Evolutionary conservation across 768 basidiomycete genomes (phyloP), one percentile per base, ranked within the genome.

Genomic region (Termitomyces sp.): DNA sequence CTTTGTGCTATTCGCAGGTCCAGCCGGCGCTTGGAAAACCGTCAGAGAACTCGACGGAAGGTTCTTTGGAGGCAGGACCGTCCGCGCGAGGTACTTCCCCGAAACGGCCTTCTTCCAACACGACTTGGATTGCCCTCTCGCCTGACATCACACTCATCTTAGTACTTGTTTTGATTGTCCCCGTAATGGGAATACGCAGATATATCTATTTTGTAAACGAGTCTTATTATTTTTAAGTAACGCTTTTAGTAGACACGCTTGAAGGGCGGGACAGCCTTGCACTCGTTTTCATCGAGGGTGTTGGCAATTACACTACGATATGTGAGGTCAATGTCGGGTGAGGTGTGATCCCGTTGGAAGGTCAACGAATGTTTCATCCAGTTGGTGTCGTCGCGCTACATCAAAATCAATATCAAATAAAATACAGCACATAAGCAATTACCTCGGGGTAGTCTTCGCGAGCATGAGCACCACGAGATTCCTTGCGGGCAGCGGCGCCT

Each of bases 371-470:
- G 93, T 77, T 90, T 94, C 93, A 94, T 94, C 94, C 94, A 95
- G 39, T 81, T 80, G 44, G 85, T 81, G 68, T 99, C 96, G 69
- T 98, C 94, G 74, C 97, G 94, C 86, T 92, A 22, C 4, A 26
- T 4, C 22, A 12, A 6, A 34, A 26, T 48, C 26, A 56, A 39
- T 29, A 16, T 31, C 31, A 29, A 31, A 8, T 8, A 12, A 4
- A 15, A 18, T 16, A 26, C 33, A 34, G 39, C 33, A 48, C 10
- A 45, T 28, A n/a, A n/a, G 4, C 8, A 74, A 81, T 51, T 58
- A 92, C 91, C 26, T 99, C 95, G n/a, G 94, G 87, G 80, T 74
- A 98, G 72, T 99, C 97, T 74, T 98, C 97, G 65, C 97, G 93
- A 50, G 97, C 97, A 69, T 99, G 97, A 39, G 97, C 97, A 71